These are phyloP conservation scores for Podosphaera fusca DNA, from an alignment of 2,329 filamentous ascomycete genomes.

Conservation along the genomic window DNA sequence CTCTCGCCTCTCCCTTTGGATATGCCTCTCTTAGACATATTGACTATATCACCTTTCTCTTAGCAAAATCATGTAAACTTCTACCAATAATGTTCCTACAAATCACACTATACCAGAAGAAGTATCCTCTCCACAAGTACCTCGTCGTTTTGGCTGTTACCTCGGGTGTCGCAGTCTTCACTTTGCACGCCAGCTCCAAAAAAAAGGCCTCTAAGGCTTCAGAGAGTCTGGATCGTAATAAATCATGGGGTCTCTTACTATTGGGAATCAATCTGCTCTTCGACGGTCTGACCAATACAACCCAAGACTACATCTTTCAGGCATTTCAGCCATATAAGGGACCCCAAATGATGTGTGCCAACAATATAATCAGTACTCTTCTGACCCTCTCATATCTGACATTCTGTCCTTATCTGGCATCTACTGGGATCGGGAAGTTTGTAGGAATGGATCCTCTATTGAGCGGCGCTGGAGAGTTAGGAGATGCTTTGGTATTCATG, in stretches of 20 bases:
- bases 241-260: slow-evolving; percentile 58
- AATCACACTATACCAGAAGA: slow-evolving; percentile 68
- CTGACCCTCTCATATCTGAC: slow-evolving; percentile 59
- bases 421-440: slow-evolving; percentile 38
- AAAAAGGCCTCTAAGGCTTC: slow-evolving; percentile 20
- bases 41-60: slow-evolving; percentile 93
- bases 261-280: slow-evolving; percentile 80
- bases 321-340: slow-evolving; percentile 63
- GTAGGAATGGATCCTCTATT: slow-evolving; percentile 38
- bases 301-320: slow-evolving; percentile 82
- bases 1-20: slow-evolving; percentile 82
- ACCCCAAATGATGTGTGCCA: slow-evolving; percentile 98
- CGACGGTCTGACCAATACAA: slow-evolving; percentile 87
- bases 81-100: slow-evolving; percentile 97
- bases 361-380: slow-evolving; percentile 68
- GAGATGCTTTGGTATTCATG: slow-evolving; percentile 61
- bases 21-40: slow-evolving; percentile 83
- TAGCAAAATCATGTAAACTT: slow-evolving; percentile 94
- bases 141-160: slow-evolving; percentile 80
- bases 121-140: slow-evolving; percentile 93
- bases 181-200: slow-evolving; percentile 54
- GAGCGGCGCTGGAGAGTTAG: slow-evolving; percentile 50
- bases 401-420: slow-evolving; percentile 56
- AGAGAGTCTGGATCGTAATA: slow-evolving; percentile 30
- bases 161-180: slow-evolving; percentile 81